Evolutionary conservation across 1,139 yeast species (phyloP).

Genomic region (Trichomonascaceae sp.): DNA sequence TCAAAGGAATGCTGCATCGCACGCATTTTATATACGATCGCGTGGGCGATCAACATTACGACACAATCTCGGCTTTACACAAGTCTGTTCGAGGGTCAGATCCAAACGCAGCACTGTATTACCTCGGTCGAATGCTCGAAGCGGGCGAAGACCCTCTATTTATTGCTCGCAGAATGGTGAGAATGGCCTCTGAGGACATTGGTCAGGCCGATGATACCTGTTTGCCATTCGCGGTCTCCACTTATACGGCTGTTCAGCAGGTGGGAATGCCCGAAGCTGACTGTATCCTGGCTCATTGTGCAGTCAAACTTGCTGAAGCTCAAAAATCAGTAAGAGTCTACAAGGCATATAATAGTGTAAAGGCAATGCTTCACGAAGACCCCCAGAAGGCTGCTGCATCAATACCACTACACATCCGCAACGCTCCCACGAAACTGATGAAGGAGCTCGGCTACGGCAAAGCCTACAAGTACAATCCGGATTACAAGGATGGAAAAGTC

Average conservation of each 20-base stretch:
- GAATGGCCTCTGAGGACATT: conserved; percentile 85
- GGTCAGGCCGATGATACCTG: conserved; percentile 75
- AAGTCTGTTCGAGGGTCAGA: conserved; percentile 81
- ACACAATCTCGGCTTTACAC: conserved; percentile 87
- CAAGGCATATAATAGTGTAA: conserved; percentile 60
- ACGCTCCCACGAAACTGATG: conserved; percentile 91
- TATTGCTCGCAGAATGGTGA: conserved; percentile 82
- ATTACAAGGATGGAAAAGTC: conserved; percentile 57
- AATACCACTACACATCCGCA: conserved; percentile 52
- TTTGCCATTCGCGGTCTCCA: conserved; percentile 74
- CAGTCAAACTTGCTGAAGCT: conserved; percentile 75
- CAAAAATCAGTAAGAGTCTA: conserved; percentile 78
- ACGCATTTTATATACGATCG: conserved; percentile 67
- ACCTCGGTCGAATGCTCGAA: conserved; percentile 71
- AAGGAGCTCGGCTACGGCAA: conserved; percentile 74
- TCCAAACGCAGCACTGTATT: conserved; percentile 80
- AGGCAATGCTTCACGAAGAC: conserved; percentile 40
- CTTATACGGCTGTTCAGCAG: conserved; percentile 78
- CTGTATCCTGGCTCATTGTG: conserved; percentile 79
- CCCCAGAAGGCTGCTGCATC: conserved; percentile 42
- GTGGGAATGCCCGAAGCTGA: conserved; percentile 98
- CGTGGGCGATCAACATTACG: conserved; percentile 87
- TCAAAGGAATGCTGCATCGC: conserved; percentile 32
- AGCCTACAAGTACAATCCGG: conserved; percentile 81
- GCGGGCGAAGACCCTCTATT: conserved; percentile 93